phyloP scores from a whole-genome alignment of 257 asterid species.

The Nyctanthes arbortristis region DNA sequence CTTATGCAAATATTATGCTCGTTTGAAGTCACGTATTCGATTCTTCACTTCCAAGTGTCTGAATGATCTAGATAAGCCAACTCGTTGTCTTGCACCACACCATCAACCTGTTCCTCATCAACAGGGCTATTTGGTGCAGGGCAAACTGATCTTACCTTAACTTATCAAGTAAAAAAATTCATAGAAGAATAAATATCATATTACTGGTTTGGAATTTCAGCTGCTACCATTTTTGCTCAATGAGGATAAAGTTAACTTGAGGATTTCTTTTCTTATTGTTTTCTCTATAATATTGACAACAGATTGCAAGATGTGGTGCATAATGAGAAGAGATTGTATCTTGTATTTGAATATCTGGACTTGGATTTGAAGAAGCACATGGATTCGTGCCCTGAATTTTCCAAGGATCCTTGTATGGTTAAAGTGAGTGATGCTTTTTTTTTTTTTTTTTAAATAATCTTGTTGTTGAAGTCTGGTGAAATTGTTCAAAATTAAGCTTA shows the following conservation, averaged over 20 bases:
- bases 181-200: neutral
- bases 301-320: conserved; percentile 99
- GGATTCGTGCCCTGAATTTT: conserved; percentile 93
- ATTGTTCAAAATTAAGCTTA: conserved; percentile 8
- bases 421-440: conserved; percentile 61
- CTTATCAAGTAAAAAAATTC: neutral
- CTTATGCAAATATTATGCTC: no score
- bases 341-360: conserved; percentile 96
- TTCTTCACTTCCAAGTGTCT: no score
- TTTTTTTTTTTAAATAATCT: no score
- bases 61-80: no score
- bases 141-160: conserved; percentile 1
- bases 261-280: conserved; percentile 11
- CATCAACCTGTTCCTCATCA: no score
- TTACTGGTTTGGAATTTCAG: conserved; percentile 15
- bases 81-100: no score
- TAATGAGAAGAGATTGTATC: conserved; percentile 84
- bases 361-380: conserved; percentile 97
- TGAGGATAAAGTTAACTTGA: conserved; percentile 10
- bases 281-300: conserved; percentile 21
- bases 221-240: conserved; percentile 6
- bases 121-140: conserved; percentile 6
- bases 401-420: conserved; percentile 72
- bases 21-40: no score
- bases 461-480: conserved; percentile 20